These are phyloP conservation scores for Gonium pectorale DNA, from an alignment of 139 green algal genomes.

Conservation along the genomic window DNA sequence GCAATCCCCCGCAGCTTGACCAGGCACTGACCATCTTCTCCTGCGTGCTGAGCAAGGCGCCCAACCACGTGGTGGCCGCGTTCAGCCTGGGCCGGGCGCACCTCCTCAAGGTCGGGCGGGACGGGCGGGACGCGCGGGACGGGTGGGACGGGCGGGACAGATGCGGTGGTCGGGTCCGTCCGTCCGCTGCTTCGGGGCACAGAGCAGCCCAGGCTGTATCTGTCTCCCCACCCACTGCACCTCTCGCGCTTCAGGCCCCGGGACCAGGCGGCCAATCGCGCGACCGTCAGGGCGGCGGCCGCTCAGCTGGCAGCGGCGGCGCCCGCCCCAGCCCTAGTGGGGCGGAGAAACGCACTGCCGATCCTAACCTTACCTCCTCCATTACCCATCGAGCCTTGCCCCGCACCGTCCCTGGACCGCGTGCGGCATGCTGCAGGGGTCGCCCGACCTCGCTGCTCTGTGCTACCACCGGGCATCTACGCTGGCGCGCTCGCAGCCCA, in stretches of 20 bases:
- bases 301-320: too few relatives aligned
- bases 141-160: too few relatives aligned
- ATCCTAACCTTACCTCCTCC: not conserved
- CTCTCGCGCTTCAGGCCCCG: too few relatives aligned
- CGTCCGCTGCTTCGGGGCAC: too few relatives aligned
- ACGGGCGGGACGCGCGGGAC: not conserved
- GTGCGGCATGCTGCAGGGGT: not conserved
- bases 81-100: constrained; percentile 37
- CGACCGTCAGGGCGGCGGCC: too few relatives aligned
- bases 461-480: not conserved
- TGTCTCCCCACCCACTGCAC: too few relatives aligned
- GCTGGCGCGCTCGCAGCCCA: not conserved
- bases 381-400: not conserved
- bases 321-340: too few relatives aligned
- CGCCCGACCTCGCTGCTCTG: constrained; percentile 13
- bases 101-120: not conserved
- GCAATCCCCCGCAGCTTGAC: not conserved
- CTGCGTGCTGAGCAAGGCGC: not conserved
- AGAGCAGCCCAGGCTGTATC: too few relatives aligned
- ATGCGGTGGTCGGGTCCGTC: too few relatives aligned
- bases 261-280: too few relatives aligned
- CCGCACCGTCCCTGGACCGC: not conserved
- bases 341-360: not conserved
- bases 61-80: constrained; percentile 13
- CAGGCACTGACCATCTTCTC: constrained; percentile 34